These are phyloP conservation scores for Cucumis sativus DNA, from an alignment of 306 rosid species.

Conservation along the genomic window Cucumber_9930_V3 NC_026657.2:31240501-31241000, in stretches of 20 bases:
- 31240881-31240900: conserved; percentile 72
- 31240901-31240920: conserved; percentile 70
- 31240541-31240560: no score
- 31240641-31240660: not conserved
- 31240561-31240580: no score
- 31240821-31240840: conserved; percentile 46
- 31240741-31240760: not conserved
- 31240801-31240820: not conserved
- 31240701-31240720: not conserved
- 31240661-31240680: not conserved
- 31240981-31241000: conserved; percentile 57
- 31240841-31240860: conserved; percentile 47
- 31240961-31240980: conserved; percentile 59
- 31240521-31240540: no score
- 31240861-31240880: conserved; percentile 65
- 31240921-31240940: conserved; percentile 63
- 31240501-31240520: no score
- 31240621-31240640: no score
- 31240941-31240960: conserved; percentile 70
- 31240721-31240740: no score
- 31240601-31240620: no score
- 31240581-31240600: no score
- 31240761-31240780: conserved; percentile 20
- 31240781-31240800: conserved; percentile 19
- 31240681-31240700: not conserved